These are phyloP conservation scores for Aspergillus uvarum DNA, from an alignment of 2,329 filamentous ascomycete genomes.

Conservation along the genomic window DNA sequence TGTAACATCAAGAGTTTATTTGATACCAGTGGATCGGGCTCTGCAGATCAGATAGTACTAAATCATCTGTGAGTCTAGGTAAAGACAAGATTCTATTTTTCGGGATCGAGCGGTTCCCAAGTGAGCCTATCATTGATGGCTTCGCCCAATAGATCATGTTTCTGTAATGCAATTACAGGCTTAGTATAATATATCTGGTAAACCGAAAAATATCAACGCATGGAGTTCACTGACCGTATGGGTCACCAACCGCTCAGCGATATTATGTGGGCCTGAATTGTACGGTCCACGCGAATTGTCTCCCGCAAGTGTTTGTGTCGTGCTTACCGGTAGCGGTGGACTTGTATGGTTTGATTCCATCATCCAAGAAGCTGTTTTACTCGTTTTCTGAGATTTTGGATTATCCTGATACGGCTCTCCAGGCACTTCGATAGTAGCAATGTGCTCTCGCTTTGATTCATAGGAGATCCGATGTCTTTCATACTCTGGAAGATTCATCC, in stretches of 20 bases:
- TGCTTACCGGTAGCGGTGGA: neutral
- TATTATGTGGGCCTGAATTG: neutral
- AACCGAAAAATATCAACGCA: neutral
- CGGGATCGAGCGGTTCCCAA: conserved; percentile 35
- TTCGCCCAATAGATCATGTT: conserved; percentile 27
- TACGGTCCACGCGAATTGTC: neutral
- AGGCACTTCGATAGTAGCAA: neutral
- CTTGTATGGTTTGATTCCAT: neutral
- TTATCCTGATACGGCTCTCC: neutral
- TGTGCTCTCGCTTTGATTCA: neutral
- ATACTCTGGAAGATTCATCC: neutral
- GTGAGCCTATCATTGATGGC: conserved; percentile 22
- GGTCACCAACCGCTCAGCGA: neutral
- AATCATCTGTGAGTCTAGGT: neutral
- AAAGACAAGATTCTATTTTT: conserved; percentile 6
- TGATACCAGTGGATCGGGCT: neutral
- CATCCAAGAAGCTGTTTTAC: neutral
- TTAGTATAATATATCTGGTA: neutral
- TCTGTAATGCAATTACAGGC: neutral
- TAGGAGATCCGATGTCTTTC: neutral
- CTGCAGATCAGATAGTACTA: neutral
- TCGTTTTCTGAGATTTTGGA: neutral
- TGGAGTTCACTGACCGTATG: neutral
- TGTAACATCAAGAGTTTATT: neutral
- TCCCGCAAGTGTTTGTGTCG: neutral